Conservation (phyloP, 139 green algal species). For the Picochlorum sp. region DNA sequence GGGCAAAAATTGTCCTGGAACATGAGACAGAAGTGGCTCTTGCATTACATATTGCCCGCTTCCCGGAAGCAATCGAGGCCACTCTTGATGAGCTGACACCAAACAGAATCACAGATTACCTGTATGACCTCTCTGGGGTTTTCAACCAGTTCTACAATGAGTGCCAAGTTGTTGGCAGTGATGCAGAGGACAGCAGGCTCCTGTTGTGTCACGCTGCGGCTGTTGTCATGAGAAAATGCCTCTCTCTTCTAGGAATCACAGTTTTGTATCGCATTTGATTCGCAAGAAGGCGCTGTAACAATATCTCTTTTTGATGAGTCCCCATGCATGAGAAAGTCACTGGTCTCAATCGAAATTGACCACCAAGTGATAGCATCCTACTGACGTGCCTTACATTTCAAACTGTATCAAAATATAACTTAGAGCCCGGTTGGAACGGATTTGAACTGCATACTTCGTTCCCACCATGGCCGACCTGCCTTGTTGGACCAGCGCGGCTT, state of each 20-base stretch:
- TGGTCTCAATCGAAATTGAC: no score
- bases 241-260: constrained; percentile 88
- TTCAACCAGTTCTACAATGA: constrained; percentile 94
- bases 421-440: no score
- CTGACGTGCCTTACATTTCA: no score
- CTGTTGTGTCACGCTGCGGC: constrained; percentile 83
- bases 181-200: constrained; percentile 73
- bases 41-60: constrained; percentile 54
- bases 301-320: no score
- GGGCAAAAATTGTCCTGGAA: constrained; percentile 33
- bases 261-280: constrained; percentile 81
- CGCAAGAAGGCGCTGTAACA: no score
- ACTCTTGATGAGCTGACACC: constrained; percentile 73
- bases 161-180: constrained; percentile 80
- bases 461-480: no score
- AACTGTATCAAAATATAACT: no score
- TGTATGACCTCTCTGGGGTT: constrained; percentile 79
- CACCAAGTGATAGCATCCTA: no score
- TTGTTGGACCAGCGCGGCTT: no score
- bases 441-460: no score
- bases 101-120: constrained; percentile 88
- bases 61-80: constrained; percentile 74
- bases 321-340: no score
- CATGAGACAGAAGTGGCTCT: constrained; percentile 41
- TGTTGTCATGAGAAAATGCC: constrained; percentile 81